These are phyloP conservation scores for Melanogaster broomeanus DNA, from an alignment of 768 basidiomycete genomes.

Conservation along the genomic window DNA sequence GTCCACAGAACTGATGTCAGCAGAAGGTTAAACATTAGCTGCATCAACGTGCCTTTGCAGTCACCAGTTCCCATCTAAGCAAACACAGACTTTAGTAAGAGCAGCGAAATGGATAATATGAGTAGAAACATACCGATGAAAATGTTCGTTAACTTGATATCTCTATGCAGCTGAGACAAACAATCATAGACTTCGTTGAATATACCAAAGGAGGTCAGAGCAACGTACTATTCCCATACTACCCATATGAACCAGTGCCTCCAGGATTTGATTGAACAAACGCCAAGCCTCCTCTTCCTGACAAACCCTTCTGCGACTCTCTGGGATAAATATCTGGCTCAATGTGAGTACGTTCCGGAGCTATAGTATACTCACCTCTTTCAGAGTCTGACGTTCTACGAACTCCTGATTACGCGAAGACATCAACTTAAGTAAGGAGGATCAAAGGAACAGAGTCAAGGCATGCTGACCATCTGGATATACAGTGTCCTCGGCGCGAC, in stretches of 20 bases:
- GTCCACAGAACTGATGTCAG: not conserved
- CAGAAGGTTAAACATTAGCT: not conserved
- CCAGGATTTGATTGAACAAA: constrained; percentile 85
- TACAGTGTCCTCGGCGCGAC: constrained; percentile 65
- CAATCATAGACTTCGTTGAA: not conserved
- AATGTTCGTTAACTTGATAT: constrained; percentile 93
- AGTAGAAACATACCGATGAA: constrained; percentile 71
- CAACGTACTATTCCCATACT: constrained; percentile 75
- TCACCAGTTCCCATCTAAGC: constrained; percentile 76
- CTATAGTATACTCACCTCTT: constrained; percentile 53
- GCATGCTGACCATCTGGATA: constrained; percentile 83
- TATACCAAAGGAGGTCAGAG: not conserved
- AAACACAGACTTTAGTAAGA: not conserved
- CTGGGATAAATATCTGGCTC: constrained; percentile 32
- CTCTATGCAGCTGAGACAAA: constrained; percentile 62
- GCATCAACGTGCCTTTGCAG: constrained; percentile 59
- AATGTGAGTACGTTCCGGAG: not conserved
- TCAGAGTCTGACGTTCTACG: constrained; percentile 87
- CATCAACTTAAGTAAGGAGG: not conserved
- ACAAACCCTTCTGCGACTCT: constrained; percentile 78
- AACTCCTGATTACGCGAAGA: constrained; percentile 59
- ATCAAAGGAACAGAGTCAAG: not conserved
- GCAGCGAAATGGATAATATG: not conserved
- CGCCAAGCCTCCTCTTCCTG: constrained; percentile 89
- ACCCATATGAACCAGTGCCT: constrained; percentile 89